Percentiles rank a stretch among this genome's conserved stretches.
These are phyloP conservation scores for Blastocystis sp. DNA, from an alignment of 352 stramenopile species.

Conservation along the genomic window DNA sequence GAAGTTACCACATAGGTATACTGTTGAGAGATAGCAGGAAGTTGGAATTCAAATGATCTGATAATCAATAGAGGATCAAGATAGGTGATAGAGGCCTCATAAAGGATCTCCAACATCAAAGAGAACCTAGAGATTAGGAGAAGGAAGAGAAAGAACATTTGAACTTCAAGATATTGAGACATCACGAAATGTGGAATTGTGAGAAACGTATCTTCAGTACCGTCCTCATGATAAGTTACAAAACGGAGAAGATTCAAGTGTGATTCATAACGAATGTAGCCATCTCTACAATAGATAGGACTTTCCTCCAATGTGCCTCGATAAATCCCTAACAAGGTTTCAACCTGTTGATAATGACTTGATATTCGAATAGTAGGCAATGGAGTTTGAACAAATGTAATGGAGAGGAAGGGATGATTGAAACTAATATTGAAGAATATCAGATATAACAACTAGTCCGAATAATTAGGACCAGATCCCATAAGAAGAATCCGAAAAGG, in stretches of 20 bases:
- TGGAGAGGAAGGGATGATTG: background rate
- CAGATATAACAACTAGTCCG: background rate
- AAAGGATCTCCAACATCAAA: background rate
- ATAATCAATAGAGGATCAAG: background rate
- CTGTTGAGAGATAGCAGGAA: background rate
- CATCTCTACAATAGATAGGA: background rate
- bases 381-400: background rate
- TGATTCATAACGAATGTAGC: background rate
- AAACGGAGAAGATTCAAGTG: background rate
- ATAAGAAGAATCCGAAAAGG: background rate
- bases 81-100: background rate
- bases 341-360: too few relatives aligned
- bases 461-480: constrained; percentile 36
- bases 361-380: background rate
- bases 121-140: background rate
- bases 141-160: background rate
- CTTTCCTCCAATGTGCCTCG: background rate
- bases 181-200: background rate
- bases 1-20: background rate
- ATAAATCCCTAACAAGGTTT: too few relatives aligned
- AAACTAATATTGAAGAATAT: background rate
- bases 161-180: background rate
- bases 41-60: background rate
- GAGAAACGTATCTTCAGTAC: background rate
- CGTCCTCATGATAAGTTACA: background rate